Base-by-base conservation (phyloP, 2,329 filamentous ascomycete species). In the Penicillium sp. region DNA sequence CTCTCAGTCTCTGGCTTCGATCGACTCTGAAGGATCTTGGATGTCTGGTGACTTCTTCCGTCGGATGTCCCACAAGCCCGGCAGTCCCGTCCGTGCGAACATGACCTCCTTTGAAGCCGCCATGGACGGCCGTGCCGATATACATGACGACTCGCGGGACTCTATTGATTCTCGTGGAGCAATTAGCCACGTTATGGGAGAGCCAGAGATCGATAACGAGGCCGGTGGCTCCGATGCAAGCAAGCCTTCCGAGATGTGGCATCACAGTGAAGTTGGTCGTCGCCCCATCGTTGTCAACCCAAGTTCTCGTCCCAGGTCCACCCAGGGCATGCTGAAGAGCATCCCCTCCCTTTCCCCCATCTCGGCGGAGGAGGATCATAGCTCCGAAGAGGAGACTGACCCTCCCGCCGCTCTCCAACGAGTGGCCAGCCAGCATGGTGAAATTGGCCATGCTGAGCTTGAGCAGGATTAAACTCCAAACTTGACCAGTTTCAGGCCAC, bases 11-110 rank as follows among this genome's bases (percentile, higher is more conserved):
- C 79, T 97, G 16, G 94, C 91, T 2, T 96, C 92, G 0, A 90
- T 97, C 53, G 94, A 96, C 66, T 96, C 92, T 0, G 94, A 99
- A 74, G 94, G 83, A 4, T 96, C 92, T 0, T 99, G 94, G 94
- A 84, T 99, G 40, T 94, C 91, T 3, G 91, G 92, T 14, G 85
- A 86, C 50, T 78, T 80, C 55, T 69, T 78, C 77, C 78, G 58
- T 65, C 77, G 50, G 68, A 77, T 66, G 70, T 83, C 66, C 63
- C 69, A 73, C 39, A 77, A 56, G 41, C 63, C 53, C 18, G 64
- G 57, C 61, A 72, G 58, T 51, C 66, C 64, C 2, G 61, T 73
- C 24, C 73, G 69, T 28, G 71, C 69, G 30, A 79, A 73, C 44
- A 67, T 74, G 42, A 72, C 68, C 38, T 75, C 74, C 8, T 64